phyloP scores from a whole-genome alignment of 495 filamentous ascomycete species.

The Venustampulla echinocandica region DNA sequence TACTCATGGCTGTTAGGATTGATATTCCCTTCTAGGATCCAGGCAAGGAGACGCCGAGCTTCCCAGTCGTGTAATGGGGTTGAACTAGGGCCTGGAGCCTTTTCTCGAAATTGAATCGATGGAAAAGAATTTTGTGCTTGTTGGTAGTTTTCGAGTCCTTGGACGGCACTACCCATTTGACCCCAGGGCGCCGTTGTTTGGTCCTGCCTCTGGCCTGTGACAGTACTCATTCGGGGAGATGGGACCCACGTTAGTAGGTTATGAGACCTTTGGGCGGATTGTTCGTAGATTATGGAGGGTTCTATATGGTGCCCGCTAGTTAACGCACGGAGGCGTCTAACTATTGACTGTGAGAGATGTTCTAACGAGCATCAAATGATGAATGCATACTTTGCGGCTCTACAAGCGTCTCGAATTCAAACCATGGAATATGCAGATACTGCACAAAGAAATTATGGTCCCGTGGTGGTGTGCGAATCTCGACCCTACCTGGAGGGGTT shows the following conservation, averaged over 20 bases:
- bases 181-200: neutral
- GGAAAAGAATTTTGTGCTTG: neutral
- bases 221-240: neutral
- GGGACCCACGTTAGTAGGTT: neutral
- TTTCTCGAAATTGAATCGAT: neutral
- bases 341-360: neutral
- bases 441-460: neutral
- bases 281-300: neutral
- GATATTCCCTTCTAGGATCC: neutral
- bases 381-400: slow-evolving; percentile 1
- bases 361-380: neutral
- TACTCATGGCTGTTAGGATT: neutral
- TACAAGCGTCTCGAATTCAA: slow-evolving; percentile 6
- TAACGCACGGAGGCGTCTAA: neutral
- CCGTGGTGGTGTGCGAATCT: slow-evolving; percentile 9
- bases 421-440: slow-evolving; percentile 6
- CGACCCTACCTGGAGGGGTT: slow-evolving; percentile 1
- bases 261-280: neutral
- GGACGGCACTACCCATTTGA: neutral
- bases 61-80: neutral
- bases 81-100: too few species aligned
- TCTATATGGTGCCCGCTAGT: neutral
- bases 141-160: neutral
- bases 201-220: neutral
- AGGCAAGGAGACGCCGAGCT: neutral